Evolutionary conservation across 768 basidiomycete species (phyloP).

Genomic region (Coprinopsis cinerea): DNA sequence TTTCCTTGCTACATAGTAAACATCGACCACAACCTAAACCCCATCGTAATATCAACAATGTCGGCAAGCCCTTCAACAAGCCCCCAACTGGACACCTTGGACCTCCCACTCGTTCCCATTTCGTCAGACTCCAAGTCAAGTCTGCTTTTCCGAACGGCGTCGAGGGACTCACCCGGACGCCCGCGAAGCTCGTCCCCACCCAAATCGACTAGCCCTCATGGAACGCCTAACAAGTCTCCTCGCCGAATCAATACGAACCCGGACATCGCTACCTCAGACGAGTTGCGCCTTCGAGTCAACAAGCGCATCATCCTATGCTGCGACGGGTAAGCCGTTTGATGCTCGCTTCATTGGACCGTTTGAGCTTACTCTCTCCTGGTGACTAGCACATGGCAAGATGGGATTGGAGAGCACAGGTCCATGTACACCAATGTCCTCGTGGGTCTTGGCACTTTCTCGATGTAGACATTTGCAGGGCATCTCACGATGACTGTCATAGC

Average conservation of each 20-base stretch:
- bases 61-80: too few relatives aligned
- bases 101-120: too few relatives aligned
- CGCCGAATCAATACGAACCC: conserved; percentile 30
- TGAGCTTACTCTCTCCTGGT: conserved; percentile 4
- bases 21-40: too few relatives aligned
- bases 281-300: conserved; percentile 21
- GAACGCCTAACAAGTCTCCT: conserved; percentile 24
- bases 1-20: too few relatives aligned
- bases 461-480: too few relatives aligned
- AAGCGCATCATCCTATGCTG: conserved; percentile 72
- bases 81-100: too few relatives aligned
- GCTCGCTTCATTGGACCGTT: not conserved
- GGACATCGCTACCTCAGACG: conserved; percentile 13
- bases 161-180: not conserved
- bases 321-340: conserved; percentile 51
- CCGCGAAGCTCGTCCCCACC: too few relatives aligned
- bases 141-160: not conserved
- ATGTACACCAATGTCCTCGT: conserved; percentile 55
- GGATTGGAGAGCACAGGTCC: conserved; percentile 38
- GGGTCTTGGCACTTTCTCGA: conserved; percentile 12
- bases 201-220: not conserved
- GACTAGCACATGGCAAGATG: conserved; percentile 78
- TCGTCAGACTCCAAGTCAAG: too few relatives aligned
- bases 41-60: too few relatives aligned
- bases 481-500: conserved; percentile 26